phyloP scores from a whole-genome alignment of 306 rosid species.

The Cucurbita moschata region DNA sequence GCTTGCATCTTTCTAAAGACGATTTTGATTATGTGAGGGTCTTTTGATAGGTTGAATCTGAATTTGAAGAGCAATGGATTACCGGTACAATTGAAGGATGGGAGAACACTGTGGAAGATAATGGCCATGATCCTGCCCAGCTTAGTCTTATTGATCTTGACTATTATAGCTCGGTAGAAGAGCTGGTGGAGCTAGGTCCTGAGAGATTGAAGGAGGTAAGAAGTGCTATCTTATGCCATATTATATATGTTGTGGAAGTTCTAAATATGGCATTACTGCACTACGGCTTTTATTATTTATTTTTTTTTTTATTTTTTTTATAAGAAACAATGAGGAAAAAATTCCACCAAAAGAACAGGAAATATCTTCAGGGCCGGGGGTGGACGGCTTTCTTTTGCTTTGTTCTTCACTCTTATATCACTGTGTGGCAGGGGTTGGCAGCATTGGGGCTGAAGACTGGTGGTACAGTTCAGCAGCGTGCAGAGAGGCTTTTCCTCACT shows the following conservation, averaged over 20 bases:
- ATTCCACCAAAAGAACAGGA: too few relatives aligned
- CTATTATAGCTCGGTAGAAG: slow-evolving; percentile 76
- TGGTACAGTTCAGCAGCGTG: slow-evolving; percentile 90
- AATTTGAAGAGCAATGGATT: slow-evolving; percentile 81
- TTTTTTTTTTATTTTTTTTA: too few relatives aligned
- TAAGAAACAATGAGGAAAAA: too few relatives aligned
- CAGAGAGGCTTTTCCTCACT: slow-evolving; percentile 90
- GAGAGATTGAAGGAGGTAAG: slow-evolving; percentile 88
- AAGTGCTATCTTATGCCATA: neutral
- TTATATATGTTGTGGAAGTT: neutral
- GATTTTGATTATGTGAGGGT: slow-evolving; percentile 12
- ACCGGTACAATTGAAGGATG: slow-evolving; percentile 51
- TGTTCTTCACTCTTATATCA: neutral
- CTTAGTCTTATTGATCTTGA: slow-evolving; percentile 67
- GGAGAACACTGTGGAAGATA: slow-evolving; percentile 51
- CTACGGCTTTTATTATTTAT: neutral
- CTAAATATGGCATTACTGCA: neutral
- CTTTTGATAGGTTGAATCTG: slow-evolving; percentile 43
- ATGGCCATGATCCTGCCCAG: slow-evolving; percentile 40
- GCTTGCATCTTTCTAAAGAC: neutral
- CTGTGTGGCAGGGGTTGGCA: slow-evolving; percentile 48
- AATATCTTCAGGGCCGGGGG: too few relatives aligned
- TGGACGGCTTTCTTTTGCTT: neutral
- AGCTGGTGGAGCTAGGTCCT: slow-evolving; percentile 71
- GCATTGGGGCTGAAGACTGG: slow-evolving; percentile 76